Conservation (phyloP, 2,329 filamentous ascomycete species). For the Dendryphion nanum region DNA sequence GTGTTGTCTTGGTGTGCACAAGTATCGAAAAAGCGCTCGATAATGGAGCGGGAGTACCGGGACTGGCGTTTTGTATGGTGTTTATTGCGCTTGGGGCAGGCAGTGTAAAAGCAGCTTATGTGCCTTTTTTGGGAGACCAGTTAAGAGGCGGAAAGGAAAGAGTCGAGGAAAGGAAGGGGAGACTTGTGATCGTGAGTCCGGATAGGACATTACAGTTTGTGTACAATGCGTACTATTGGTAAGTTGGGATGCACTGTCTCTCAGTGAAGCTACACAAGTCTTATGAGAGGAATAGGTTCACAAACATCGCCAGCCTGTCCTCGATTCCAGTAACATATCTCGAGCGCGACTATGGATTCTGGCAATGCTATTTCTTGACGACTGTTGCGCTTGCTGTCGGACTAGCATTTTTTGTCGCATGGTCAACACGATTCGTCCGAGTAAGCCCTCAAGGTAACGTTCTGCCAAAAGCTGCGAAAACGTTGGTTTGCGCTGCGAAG, state of each 20-base stretch:
- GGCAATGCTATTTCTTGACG: constrained; percentile 63
- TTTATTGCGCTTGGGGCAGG: constrained; percentile 66
- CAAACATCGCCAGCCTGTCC: constrained; percentile 60
- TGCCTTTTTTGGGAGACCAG: no score
- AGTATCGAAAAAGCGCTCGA: constrained; percentile 41
- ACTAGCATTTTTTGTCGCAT: constrained; percentile 51
- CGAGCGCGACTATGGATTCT: constrained; percentile 66
- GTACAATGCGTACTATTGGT: constrained; percentile 36
- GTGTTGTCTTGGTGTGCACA: constrained; percentile 4
- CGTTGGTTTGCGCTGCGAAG: constrained; percentile 5
- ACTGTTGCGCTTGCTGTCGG: constrained; percentile 63
- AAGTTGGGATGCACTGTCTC: constrained; percentile 20
- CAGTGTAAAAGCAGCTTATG: constrained; percentile 70
- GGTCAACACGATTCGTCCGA: constrained; percentile 12
- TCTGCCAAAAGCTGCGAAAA: constrained; percentile 9
- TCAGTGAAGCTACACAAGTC: constrained; percentile 19
- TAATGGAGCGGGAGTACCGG: constrained; percentile 50
- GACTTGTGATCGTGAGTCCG: constrained; percentile 20
- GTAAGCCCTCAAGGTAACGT: constrained; percentile 13
- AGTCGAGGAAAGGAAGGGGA: constrained; percentile 11
- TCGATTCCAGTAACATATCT: constrained; percentile 65
- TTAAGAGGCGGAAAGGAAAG: constrained; percentile 10
- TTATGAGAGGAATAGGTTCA: constrained; percentile 54
- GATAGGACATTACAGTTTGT: constrained; percentile 27
- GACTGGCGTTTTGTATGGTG: constrained; percentile 57